These are phyloP conservation scores for Cichorium intybus DNA, from an alignment of 140 eudicot species.

Conservation along the genomic window DNA sequence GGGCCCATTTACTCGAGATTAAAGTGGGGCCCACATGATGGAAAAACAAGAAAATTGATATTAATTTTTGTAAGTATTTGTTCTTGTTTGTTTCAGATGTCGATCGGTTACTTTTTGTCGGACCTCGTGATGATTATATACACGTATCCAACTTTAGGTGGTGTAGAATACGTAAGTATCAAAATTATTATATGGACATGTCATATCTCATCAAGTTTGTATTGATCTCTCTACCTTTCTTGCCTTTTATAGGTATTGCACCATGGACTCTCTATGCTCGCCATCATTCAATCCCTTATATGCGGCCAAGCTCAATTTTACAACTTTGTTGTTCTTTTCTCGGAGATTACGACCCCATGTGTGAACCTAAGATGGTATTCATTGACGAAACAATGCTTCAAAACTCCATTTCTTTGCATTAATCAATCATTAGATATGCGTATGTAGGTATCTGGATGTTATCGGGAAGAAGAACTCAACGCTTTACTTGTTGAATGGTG, in stretches of 20 bases:
- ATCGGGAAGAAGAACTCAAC: conserved; percentile 63
- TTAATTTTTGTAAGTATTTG: not conserved
- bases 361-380: conserved; percentile 75
- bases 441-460: conserved; percentile 64
- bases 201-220: not conserved
- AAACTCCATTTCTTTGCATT: not conserved
- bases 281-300: conserved; percentile 56
- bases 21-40: no score
- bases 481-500: conserved; percentile 56
- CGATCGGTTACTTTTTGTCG: conserved; percentile 64
- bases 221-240: not conserved
- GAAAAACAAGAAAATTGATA: not conserved
- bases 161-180: conserved; percentile 68
- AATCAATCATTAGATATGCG: not conserved
- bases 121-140: conserved; percentile 72
- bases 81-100: conserved; percentile 42
- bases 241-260: conserved; percentile 45
- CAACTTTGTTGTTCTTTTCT: conserved; percentile 66
- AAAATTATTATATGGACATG: not conserved
- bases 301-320: conserved; percentile 64
- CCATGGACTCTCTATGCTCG: conserved; percentile 69
- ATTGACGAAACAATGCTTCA: not conserved
- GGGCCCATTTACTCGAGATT: no score
- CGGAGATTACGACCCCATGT: conserved; percentile 80
- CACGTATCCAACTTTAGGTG: conserved; percentile 68